Percentiles rank a stretch among this genome's conserved stretches.
phyloP scores from a whole-genome alignment of 2,329 filamentous ascomycete genomes.

The Venturia pyrina region DNA sequence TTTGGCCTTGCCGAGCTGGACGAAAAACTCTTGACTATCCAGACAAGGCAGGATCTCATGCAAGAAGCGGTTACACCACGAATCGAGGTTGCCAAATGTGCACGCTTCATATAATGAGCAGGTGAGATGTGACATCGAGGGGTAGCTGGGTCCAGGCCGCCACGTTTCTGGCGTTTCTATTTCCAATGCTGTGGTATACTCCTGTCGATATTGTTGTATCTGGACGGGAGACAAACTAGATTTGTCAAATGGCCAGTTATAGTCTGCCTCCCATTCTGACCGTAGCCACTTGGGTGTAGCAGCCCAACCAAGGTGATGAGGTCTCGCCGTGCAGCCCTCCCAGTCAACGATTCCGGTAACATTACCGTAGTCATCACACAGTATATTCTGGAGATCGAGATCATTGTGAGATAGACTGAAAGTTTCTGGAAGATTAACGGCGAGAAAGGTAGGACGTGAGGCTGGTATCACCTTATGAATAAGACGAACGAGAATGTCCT shows the following conservation, averaged over 20 bases:
- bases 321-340: not conserved
- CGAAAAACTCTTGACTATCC: too few species aligned
- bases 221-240: not conserved
- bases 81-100: too few species aligned
- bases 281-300: not conserved
- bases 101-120: not conserved
- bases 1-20: too few species aligned
- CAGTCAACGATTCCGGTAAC: constrained; percentile 7
- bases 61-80: too few species aligned
- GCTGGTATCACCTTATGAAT: too few species aligned
- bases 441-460: too few species aligned
- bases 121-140: not conserved
- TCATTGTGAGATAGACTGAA: too few species aligned
- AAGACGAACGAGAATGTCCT: too few species aligned
- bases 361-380: constrained; percentile 7
- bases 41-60: too few species aligned
- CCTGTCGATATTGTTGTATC: not conserved
- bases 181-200: not conserved
- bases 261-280: not conserved
- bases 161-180: not conserved
- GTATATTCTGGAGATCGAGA: not conserved
- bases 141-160: not conserved
- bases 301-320: not conserved
- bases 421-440: too few species aligned
- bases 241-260: not conserved